Evolutionary conservation across 805 yeast genomes (phyloP).

Genomic region (Kluyveromyces lactis): DNA sequence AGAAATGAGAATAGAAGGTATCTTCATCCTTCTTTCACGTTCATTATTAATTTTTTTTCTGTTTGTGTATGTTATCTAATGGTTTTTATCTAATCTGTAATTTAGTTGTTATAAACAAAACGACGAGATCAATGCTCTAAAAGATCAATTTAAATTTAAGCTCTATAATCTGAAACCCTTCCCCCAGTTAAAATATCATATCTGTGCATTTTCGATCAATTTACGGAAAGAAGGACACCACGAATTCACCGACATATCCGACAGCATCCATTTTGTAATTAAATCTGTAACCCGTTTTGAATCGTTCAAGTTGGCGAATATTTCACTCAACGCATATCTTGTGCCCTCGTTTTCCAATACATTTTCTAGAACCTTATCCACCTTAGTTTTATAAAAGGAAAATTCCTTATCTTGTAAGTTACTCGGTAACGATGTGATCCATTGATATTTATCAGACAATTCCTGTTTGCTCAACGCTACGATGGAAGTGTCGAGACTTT

Average conservation of each 20-base stretch:
- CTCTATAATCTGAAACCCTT: too few relatives aligned
- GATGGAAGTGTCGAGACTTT: neutral
- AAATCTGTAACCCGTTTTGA: constrained; percentile 27
- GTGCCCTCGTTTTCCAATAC: constrained; percentile 25
- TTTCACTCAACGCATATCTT: constrained; percentile 19
- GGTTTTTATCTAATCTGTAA: too few relatives aligned
- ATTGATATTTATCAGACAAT: constrained; percentile 16
- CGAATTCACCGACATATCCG: constrained; percentile 44
- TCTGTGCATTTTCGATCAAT: constrained; percentile 33
- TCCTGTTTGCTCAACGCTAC: constrained; percentile 9
- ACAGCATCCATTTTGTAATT: constrained; percentile 46
- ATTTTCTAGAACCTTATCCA: constrained; percentile 23
- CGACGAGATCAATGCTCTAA: too few relatives aligned
- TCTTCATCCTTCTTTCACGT: too few relatives aligned
- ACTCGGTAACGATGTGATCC: constrained; percentile 23
- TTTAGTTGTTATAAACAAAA: too few relatives aligned
- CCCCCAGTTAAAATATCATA: neutral
- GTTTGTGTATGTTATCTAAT: too few relatives aligned
- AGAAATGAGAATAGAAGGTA: too few relatives aligned
- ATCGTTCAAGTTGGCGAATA: constrained; percentile 18
- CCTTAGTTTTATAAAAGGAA: constrained; percentile 35
- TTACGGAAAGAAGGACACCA: constrained; percentile 69
- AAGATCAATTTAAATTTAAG: too few relatives aligned
- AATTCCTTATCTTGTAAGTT: constrained; percentile 36
- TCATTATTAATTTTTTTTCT: too few relatives aligned